Evolutionary conservation across 129 eudicot species (phyloP).

Genomic region (Glebionis coronaria): DNA sequence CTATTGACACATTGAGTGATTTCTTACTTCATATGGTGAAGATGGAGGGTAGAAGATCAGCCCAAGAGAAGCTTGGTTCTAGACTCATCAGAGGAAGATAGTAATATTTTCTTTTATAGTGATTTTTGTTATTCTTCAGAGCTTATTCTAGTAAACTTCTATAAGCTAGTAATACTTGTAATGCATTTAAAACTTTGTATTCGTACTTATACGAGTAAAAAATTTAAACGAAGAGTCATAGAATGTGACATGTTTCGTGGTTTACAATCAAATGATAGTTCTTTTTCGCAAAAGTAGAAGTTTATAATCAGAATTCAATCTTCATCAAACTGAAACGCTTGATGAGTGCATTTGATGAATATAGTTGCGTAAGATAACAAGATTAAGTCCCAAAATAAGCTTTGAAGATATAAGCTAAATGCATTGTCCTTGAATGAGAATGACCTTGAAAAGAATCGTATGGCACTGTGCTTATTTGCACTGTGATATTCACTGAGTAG

Average conservation of each 20-base stretch:
- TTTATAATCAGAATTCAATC: background rate
- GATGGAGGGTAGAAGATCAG: slow-evolving; percentile 36
- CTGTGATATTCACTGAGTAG: no score
- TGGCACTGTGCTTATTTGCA: no score
- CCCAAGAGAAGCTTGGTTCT: slow-evolving; percentile 17
- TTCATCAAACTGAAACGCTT: no score
- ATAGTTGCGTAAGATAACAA: no score
- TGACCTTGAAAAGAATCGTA: no score
- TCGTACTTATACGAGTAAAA: background rate
- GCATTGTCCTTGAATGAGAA: no score
- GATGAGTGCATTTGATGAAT: no score
- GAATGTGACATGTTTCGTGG: background rate
- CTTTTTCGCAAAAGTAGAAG: background rate
- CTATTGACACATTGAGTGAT: slow-evolving; percentile 60
- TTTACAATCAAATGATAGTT: background rate
- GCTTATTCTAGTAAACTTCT: slow-evolving; percentile 13
- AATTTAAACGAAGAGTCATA: background rate
- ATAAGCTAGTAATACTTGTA: slow-evolving; percentile 5
- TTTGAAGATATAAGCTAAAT: no score
- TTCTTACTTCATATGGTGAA: slow-evolving; percentile 57
- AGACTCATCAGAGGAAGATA: slow-evolving; percentile 9
- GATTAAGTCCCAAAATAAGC: no score
- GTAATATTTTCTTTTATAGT: background rate
- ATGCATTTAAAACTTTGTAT: background rate
- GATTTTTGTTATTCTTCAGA: background rate